Conservation (phyloP, 2,329 filamentous ascomycete species). For the Rhynchosporium agropyri region DNA sequence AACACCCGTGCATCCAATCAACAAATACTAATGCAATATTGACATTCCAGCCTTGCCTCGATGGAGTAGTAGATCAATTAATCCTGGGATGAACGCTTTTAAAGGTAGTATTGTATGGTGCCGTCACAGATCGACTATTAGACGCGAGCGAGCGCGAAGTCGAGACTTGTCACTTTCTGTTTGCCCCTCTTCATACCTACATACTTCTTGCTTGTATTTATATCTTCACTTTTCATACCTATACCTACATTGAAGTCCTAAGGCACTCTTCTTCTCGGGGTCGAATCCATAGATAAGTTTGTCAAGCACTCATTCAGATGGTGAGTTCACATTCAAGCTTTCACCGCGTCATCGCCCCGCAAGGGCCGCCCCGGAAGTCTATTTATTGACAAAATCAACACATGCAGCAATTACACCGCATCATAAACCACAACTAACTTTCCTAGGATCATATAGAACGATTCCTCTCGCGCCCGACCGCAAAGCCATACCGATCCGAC, state of each 20-base stretch:
- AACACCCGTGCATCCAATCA: neutral
- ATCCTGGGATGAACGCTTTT: neutral
- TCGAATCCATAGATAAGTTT: neutral
- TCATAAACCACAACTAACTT: neutral
- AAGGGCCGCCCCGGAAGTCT: neutral
- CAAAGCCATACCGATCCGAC: slow-evolving; percentile 38
- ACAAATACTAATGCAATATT: neutral
- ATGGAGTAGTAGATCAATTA: slow-evolving; percentile 4
- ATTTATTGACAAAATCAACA: neutral
- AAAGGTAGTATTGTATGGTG: neutral
- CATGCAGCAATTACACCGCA: neutral
- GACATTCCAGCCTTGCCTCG: neutral
- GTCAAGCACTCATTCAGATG: neutral
- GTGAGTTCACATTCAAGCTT: neutral
- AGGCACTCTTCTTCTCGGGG: neutral
- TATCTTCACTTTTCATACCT: neutral
- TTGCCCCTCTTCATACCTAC: slow-evolving; percentile 1
- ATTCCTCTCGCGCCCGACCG: slow-evolving; percentile 36
- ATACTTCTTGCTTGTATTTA: neutral
- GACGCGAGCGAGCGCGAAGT: neutral
- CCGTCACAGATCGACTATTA: slow-evolving; percentile 1
- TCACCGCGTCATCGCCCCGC: neutral
- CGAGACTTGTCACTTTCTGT: neutral
- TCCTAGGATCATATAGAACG: slow-evolving; percentile 31
- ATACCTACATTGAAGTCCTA: neutral